Conservation (phyloP, 73 alveolate species). For the Durusdinium trenchii region DNA sequence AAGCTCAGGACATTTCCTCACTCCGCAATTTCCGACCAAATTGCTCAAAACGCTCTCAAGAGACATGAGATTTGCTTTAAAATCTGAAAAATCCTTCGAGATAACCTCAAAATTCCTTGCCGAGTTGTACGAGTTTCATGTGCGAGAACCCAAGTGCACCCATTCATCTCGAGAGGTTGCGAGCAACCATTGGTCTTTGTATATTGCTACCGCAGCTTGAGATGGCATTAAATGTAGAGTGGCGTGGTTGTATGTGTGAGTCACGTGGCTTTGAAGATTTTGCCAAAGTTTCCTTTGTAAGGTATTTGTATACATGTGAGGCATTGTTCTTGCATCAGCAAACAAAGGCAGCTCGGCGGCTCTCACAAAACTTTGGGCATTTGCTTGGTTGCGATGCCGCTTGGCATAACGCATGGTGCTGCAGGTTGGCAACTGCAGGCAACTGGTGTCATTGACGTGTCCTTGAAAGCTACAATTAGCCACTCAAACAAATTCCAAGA, state of each 20-base stretch:
- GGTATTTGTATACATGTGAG: neutral
- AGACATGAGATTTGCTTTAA: no score
- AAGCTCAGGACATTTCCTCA: no score
- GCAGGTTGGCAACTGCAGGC: no score
- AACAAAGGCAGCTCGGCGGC: slow-evolving; percentile 70
- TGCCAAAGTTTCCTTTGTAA: neutral
- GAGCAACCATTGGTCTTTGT: slow-evolving; percentile 71
- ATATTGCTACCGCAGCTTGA: slow-evolving; percentile 36
- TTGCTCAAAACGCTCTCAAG: no score
- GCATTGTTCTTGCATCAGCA: neutral
- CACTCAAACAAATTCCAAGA: no score
- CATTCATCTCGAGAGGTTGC: slow-evolving; percentile 45
- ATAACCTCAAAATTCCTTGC: no score
- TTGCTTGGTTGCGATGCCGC: slow-evolving; percentile 64
- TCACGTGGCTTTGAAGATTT: neutral
- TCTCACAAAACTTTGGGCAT: slow-evolving; percentile 67
- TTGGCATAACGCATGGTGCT: neutral
- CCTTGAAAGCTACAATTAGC: no score
- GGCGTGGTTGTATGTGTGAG: neutral
- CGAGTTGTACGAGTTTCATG: no score
- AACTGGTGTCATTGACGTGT: no score
- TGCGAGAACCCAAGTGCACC: no score
- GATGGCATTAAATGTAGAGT: neutral
- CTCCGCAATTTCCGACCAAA: no score
- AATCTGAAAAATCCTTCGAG: no score